phyloP scores from a whole-genome alignment of 225 moss, liverwort and hornwort species.

The Takakia lepidozioides region DNA sequence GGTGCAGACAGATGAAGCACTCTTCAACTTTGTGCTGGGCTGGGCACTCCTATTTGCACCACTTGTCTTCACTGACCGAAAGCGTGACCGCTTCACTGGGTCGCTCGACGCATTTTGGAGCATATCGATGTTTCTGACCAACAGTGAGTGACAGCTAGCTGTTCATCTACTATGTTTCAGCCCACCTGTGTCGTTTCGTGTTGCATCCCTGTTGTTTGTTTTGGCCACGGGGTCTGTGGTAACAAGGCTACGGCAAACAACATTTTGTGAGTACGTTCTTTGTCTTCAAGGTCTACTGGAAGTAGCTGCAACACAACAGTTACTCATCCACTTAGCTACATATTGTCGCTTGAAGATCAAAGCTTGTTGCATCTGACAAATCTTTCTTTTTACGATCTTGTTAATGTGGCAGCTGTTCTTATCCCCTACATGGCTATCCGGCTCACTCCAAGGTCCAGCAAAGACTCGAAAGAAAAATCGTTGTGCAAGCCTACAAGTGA shows the following conservation, averaged over 20 bases:
- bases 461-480: conserved; percentile 1
- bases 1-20: conserved; percentile 65
- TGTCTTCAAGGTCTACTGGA: no score
- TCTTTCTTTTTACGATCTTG: no score
- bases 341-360: no score
- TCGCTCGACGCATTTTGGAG: conserved; percentile 76
- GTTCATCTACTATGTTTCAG: no score
- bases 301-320: no score
- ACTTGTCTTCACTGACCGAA: conserved; percentile 83
- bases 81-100: conserved; percentile 57
- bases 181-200: no score
- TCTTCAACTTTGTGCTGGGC: conserved; percentile 86
- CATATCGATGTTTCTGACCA: conserved; percentile 83
- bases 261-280: no score
- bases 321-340: no score
- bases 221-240: no score
- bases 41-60: conserved; percentile 91
- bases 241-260: no score
- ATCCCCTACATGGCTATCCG: conserved; percentile 93
- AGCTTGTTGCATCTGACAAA: no score
- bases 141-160: conserved; percentile 60
- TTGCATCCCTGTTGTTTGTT: no score
- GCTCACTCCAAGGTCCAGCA: conserved; percentile 15
- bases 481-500: not conserved
- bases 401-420: conserved; percentile 55